A percentile compares a stretch with the other conserved stretches of the same genome.
These are phyloP conservation scores for Colletotrichum sp. DNA, from an alignment of 2,329 filamentous ascomycete species.

Conservation along the genomic window DNA sequence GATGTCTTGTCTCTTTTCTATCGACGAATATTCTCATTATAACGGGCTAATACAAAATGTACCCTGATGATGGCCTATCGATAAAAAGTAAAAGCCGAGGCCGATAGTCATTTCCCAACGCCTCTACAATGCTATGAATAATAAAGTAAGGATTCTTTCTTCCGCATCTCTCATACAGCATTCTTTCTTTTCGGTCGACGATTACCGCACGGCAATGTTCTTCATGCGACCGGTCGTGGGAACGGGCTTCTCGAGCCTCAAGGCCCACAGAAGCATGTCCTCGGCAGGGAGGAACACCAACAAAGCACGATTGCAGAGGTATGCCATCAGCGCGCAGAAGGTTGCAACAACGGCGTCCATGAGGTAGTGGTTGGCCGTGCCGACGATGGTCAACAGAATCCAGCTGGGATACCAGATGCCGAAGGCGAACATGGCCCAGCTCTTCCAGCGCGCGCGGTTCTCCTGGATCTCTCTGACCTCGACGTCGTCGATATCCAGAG, in stretches of 20 bases:
- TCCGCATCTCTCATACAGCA: not conserved
- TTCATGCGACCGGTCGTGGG: constrained; percentile 48
- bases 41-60: not conserved
- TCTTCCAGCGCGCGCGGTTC: constrained; percentile 32
- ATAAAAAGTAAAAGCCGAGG: not conserved
- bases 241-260: constrained; percentile 68
- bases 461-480: constrained; percentile 23
- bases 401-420: constrained; percentile 58
- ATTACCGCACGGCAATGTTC: constrained; percentile 18
- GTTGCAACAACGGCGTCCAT: constrained; percentile 71
- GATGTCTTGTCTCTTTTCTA: not conserved
- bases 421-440: constrained; percentile 34
- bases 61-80: not conserved
- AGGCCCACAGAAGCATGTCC: constrained; percentile 67
- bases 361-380: constrained; percentile 68
- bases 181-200: not conserved
- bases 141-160: not conserved
- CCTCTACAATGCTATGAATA: constrained; percentile 16
- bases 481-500: constrained; percentile 19
- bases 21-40: constrained; percentile 1
- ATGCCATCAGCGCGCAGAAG: constrained; percentile 64
- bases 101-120: constrained; percentile 6
- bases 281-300: constrained; percentile 67
- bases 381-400: constrained; percentile 62
- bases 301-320: constrained; percentile 55